Base-by-base conservation (phyloP, 768 basidiomycete species). In the Russula compacta region DNA sequence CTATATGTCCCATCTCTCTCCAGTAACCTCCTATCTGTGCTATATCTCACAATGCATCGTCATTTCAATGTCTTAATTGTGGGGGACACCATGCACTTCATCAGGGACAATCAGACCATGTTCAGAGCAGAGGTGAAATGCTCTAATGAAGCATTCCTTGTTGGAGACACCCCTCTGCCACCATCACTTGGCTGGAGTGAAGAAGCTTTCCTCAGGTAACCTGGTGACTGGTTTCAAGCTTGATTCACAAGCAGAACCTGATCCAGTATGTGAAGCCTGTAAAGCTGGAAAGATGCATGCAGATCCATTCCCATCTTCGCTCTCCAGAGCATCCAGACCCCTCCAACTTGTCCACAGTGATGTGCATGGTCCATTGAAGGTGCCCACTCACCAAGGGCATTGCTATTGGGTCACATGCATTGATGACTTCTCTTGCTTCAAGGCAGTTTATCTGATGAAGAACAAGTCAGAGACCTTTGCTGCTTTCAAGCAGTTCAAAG, bases 401-500 rank as follows among this genome's bases (percentile, higher is more conserved):
- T n/a, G 3, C 24, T 29, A 29, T 29, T 29, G 24, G 24, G 24
- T 29, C 24, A 29, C 24, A 29, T 29, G 21, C 19, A 48, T 48
- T 29, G 46, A 48, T 48, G 46, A 48, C 14, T 29, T 12, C 14
- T 48, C 46, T 48, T 9, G 24, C 46, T 48, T 48, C 29, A 48
- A 48, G 36, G 36, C 36, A 9, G 36, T 38, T 4, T 38, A 38
- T 38, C 36, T 38, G 1, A 8, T 38, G 12, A 48, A 48, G 46
- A 1, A 15, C 10, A 48, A 48, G 29, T 48, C 46, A 4, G 46
- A 48, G 10, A 21, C 24, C 3, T 29, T 48, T 29, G 12, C 46
- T 48, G 46, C 46, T 6, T 48, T 48, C 46, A 48, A 48, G 46
- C 46, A 48, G 46, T 74, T 67, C 65, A 71, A 74, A 40, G 68